Conservation (phyloP, 2,329 filamentous ascomycete genomes). For the Xylaria multiplex region DNA sequence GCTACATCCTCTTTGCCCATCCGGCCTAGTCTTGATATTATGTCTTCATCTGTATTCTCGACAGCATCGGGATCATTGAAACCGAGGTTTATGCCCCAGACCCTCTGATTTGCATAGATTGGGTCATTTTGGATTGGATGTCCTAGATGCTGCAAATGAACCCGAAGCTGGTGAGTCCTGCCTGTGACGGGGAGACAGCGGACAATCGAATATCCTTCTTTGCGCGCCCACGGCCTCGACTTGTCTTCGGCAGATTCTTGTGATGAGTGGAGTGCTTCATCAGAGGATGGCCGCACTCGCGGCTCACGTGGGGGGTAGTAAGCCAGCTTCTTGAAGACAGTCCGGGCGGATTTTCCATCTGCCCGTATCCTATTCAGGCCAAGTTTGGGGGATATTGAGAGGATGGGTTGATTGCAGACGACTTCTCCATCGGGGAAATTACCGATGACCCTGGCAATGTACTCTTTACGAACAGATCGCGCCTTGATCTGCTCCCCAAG, state of each 20-base stretch:
- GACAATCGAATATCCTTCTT: conserved; percentile 90
- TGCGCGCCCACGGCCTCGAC: conserved; percentile 58
- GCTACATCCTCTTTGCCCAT: conserved; percentile 97
- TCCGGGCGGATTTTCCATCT: conserved; percentile 88
- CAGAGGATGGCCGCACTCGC: conserved; percentile 24
- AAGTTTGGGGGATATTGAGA: conserved; percentile 93
- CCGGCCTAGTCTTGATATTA: conserved; percentile 82
- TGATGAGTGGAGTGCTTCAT: conserved; percentile 32
- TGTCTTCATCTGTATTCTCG: conserved; percentile 83
- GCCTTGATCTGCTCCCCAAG: conserved; percentile 80
- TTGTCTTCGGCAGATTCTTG: conserved; percentile 42
- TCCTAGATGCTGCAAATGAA: conserved; percentile 93
- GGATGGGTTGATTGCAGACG: conserved; percentile 91
- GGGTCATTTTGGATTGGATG: conserved; percentile 97
- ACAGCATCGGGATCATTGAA: conserved; percentile 71
- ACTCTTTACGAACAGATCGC: conserved; percentile 92
- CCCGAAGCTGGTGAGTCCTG: conserved; percentile 91
- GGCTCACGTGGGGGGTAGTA: conserved; percentile 75
- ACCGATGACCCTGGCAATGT: conserved; percentile 89
- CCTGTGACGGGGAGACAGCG: conserved; percentile 93
- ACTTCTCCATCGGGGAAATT: conserved; percentile 92
- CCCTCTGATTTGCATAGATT: conserved; percentile 93
- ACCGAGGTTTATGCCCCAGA: conserved; percentile 86
- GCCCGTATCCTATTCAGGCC: conserved; percentile 94
- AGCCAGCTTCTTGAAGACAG: conserved; percentile 90